Percentiles rank a stretch among this genome's conserved stretches.
phyloP scores from a whole-genome alignment of 192 early-diverging fungal genomes.

The Pilaira anomala region DNA sequence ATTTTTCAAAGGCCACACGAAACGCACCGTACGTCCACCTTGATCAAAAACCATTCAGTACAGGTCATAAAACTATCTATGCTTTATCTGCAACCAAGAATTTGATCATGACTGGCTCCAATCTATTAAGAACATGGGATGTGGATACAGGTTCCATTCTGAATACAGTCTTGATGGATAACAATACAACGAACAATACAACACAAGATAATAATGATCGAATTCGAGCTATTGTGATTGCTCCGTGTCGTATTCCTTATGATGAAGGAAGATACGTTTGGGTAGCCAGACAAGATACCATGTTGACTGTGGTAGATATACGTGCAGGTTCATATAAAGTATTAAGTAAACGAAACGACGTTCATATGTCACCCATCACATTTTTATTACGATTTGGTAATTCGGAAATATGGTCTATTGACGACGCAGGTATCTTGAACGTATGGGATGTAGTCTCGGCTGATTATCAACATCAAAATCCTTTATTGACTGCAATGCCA shows the following conservation, averaged over 20 bases:
- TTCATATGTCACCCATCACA: constrained; percentile 47
- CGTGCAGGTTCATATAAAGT: constrained; percentile 31
- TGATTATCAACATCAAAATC: constrained; percentile 3
- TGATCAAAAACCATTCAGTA: constrained; percentile 24
- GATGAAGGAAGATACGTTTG: constrained; percentile 65
- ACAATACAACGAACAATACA: constrained; percentile 48
- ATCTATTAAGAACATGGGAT: constrained; percentile 43
- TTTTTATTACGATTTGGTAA: constrained; percentile 54
- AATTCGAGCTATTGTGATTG: constrained; percentile 42
- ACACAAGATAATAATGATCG: constrained; percentile 31
- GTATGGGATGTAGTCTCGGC: constrained; percentile 43
- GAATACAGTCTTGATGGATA: constrained; percentile 42
- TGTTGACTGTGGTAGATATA: constrained; percentile 54
- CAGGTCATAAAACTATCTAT: constrained; percentile 43
- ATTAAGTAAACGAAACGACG: constrained; percentile 34
- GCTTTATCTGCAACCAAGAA: constrained; percentile 53
- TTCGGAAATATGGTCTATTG: constrained; percentile 63
- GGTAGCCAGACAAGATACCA: constrained; percentile 60
- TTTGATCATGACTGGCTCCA: constrained; percentile 43
- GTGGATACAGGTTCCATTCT: constrained; percentile 44
- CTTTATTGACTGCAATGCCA: background rate
- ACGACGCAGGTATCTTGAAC: constrained; percentile 60
- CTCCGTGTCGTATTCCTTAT: constrained; percentile 46
- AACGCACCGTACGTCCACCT: constrained; percentile 51
- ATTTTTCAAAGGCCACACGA: constrained; percentile 52